Evolutionary conservation across 495 filamentous ascomycete species (phyloP).

Genomic region (Aspergillus affinis): DNA sequence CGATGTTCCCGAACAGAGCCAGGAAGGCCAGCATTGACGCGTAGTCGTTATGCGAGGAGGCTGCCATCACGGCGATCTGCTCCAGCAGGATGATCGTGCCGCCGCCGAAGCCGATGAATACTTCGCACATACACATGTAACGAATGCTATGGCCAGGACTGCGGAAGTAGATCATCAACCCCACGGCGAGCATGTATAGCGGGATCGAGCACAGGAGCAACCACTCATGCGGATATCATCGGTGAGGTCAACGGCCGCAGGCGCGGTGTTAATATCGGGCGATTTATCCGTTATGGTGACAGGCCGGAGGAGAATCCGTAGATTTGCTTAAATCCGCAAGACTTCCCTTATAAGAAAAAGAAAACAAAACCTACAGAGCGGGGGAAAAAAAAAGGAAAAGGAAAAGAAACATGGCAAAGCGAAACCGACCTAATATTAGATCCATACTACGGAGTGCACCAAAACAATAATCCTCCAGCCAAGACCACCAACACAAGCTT

Average conservation of each 20-base stretch:
- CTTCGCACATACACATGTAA: conserved; percentile 70
- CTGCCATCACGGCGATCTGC: conserved; percentile 69
- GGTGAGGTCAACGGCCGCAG: background rate
- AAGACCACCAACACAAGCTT: no score
- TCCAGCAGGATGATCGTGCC: conserved; percentile 60
- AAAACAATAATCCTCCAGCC: no score
- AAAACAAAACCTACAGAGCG: background rate
- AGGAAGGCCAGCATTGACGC: conserved; percentile 66
- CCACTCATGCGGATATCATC: conserved; percentile 13
- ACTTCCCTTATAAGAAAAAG: no score
- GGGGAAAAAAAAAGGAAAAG: background rate
- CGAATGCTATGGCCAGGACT: conserved; percentile 55
- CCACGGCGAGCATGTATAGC: conserved; percentile 54
- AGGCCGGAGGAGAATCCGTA: no score
- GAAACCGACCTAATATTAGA: no score
- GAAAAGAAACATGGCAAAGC: background rate
- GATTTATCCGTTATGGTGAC: background rate
- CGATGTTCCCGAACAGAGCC: conserved; percentile 61
- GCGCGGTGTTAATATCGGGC: background rate
- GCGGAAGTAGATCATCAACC: conserved; percentile 68
- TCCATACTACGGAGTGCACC: no score
- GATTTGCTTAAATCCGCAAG: no score
- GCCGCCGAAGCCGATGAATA: conserved; percentile 67
- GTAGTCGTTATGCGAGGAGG: conserved; percentile 61
- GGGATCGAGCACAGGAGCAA: conserved; percentile 55